Percentiles rank a stretch among this genome's conserved stretches.
Evolutionary conservation across 495 filamentous ascomycete genomes (phyloP).

Genomic region (Jackrogersella minutella): DNA sequence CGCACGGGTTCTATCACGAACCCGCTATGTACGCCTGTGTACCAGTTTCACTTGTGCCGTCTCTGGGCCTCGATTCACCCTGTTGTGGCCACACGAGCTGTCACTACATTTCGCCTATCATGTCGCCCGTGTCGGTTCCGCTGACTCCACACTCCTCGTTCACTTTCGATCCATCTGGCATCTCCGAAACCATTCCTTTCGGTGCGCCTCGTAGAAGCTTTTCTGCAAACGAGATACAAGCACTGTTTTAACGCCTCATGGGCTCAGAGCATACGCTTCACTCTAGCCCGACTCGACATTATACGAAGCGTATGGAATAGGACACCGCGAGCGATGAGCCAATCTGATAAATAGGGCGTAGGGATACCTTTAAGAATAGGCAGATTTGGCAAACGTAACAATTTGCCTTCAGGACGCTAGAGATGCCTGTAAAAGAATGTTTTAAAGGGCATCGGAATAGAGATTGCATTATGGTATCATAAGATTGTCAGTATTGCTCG

Average conservation of each 20-base stretch:
- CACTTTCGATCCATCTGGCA: slow-evolving; percentile 10
- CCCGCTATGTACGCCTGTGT: slow-evolving; percentile 28
- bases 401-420: background rate
- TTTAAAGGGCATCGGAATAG: background rate
- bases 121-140: slow-evolving; percentile 13
- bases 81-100: slow-evolving; percentile 22
- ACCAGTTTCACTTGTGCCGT: slow-evolving; percentile 28
- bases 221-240: slow-evolving; percentile 18
- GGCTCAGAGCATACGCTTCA: background rate
- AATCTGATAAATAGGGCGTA: background rate
- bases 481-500: slow-evolving; percentile 24
- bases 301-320: background rate
- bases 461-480: slow-evolving; percentile 16
- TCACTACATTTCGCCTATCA: slow-evolving; percentile 18
- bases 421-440: slow-evolving; percentile 17
- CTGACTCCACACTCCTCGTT: background rate
- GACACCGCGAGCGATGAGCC: background rate
- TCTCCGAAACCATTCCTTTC: slow-evolving; percentile 11
- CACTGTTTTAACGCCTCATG: background rate
- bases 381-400: background rate
- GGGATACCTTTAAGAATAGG: background rate
- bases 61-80: slow-evolving; percentile 25
- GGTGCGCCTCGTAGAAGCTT: slow-evolving; percentile 28
- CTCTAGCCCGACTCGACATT: background rate
- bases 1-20: slow-evolving; percentile 15